phyloP scores from a whole-genome alignment of 2,329 filamentous ascomycete genomes.

The Neofusicoccum parvum region DNA sequence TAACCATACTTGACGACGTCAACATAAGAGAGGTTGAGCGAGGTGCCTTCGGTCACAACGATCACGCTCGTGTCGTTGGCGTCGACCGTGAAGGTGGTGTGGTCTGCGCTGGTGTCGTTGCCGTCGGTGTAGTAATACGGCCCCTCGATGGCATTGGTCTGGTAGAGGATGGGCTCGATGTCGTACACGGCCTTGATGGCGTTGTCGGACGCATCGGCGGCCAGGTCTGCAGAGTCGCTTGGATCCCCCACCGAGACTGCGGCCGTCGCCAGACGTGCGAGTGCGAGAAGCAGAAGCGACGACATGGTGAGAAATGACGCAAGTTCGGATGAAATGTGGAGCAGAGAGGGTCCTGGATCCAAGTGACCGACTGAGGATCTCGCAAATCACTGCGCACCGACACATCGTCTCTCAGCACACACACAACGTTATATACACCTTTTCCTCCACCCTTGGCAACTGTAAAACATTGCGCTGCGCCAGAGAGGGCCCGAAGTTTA shows the following conservation, averaged over 20 bases:
- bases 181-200: slow-evolving; percentile 14
- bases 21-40: slow-evolving; percentile 1
- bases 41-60: not conserved
- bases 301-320: not conserved
- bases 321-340: not conserved
- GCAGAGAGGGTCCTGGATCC: too few relatives aligned
- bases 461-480: not conserved
- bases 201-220: slow-evolving; percentile 2
- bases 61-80: slow-evolving; percentile 9
- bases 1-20: slow-evolving; percentile 35
- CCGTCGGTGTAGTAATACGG: not conserved
- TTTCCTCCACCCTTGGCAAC: not conserved
- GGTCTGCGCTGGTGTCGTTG: not conserved
- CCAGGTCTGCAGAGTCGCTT: not conserved
- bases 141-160: slow-evolving; percentile 1
- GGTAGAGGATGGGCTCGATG: slow-evolving; percentile 10
- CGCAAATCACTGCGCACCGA: not conserved
- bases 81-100: not conserved
- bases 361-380: too few relatives aligned
- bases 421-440: not conserved
- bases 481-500: not conserved
- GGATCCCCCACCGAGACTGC: not conserved
- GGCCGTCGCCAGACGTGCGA: not conserved
- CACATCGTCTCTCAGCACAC: not conserved
- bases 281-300: not conserved